Base-by-base conservation (phyloP, 2,329 filamentous ascomycete species). In the Neopestalotiopsis sp. region DNA sequence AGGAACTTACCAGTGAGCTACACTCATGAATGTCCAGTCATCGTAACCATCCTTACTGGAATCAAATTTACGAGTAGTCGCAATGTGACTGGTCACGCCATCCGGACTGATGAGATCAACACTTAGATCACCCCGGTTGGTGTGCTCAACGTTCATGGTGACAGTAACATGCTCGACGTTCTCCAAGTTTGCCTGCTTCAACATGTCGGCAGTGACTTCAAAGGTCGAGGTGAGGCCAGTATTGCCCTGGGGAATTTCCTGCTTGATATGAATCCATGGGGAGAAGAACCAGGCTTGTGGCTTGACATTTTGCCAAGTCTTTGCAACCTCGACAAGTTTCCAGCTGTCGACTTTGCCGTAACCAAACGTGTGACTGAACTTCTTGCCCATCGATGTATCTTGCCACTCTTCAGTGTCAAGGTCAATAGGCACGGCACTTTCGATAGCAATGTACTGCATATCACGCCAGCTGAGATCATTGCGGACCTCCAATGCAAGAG, bases 1-100 rank as follows among this genome's bases (percentile, higher is more conserved):
- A 52, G 6, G 65, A 65, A 81, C 91, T 81, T 86, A 94, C 93
- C 95, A 99, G 79, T 99, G 96, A 72, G 91, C 95, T 49, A 99
- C 96, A 71, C 92, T 97, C 96, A 99, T 99, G 76, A 99, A 99
- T 0, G 95, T 98, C 96, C 96, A 99, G 81, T 98, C 94, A 49
- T 91, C 84, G 78, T 98, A 99, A 9, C 96, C 96, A 28, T 82
- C 81, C 0, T 82, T 78, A 45, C 86, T 87, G 1, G 86, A 84
- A 79, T 99, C 96, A 28, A 89, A 80, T 69, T 86, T 86, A 72
- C 96, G 92, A 1, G 91, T 84, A 13, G 91, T 92, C 4, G 95
- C 92, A 66, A 99, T 89, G 77, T 97, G 91, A 77, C 94, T 97
- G 71, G 94, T 85, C 69, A 98, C 83, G 10, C 94, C 93, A 40